Base-by-base conservation (phyloP, 2,329 filamentous ascomycete species). In the Penicillium oxalicum region DNA sequence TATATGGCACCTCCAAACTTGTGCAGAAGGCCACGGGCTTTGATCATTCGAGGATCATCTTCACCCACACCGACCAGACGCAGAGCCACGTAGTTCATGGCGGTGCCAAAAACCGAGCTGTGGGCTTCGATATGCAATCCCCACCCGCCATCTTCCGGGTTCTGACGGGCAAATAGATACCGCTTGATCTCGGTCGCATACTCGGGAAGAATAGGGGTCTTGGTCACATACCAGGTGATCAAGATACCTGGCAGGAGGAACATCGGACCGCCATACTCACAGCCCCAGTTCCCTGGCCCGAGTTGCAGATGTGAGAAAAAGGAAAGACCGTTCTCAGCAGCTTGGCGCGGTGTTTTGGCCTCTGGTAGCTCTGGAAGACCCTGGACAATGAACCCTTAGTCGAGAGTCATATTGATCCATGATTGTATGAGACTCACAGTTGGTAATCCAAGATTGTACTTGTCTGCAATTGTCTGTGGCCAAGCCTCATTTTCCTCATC, bases 231-330 rank as follows among this genome's bases (percentile, higher is more conserved):
- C 83, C 88, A 94, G 27, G 87, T 79, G 58, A 95, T 82, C 53
- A 96, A 82, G 24, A 95, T 68, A 39, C 91, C 88, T 0, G 91
- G 89, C 1, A 97, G 76, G 35, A 97, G 79, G 65, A 98, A 98
- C 88, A 96, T 91, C 4, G 93, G 93, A 0, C 93, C 93, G 47
- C 93, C 93, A 72, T 98, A 98, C 68, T 98, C 93, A 73, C 91
- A 97, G 4, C 79, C 93, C 93, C 93, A 98, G 64, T 96, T 88
- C 4, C 93, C 93, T 0, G 88, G 86, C 11, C 86, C 83, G 1
- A 96, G 77, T 67, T 98, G 93, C 25, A 97, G 80, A 54, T 91
- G 81, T 49, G 91, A 87, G 73, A 94, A 95, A 75, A 95, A 97
- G 3, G 80, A 75, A 46, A 97, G 77, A 34, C 86, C 90, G 72